Conservation (phyloP, 2,329 filamentous ascomycete species). For the Lecanicillium sp. region DNA sequence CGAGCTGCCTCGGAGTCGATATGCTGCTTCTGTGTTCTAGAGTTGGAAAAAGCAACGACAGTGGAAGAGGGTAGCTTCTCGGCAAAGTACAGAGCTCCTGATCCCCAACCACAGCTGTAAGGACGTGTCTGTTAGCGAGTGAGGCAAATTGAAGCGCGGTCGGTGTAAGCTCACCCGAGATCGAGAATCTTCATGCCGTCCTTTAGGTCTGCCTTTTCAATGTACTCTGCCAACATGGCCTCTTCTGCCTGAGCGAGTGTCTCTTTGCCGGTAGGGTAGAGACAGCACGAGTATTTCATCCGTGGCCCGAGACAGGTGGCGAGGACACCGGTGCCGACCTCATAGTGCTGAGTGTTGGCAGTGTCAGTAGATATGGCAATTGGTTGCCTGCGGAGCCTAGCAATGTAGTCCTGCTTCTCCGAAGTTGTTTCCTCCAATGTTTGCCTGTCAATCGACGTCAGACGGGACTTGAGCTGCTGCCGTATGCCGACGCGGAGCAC, state of each 20-base stretch:
- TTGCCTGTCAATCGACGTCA: constrained; percentile 43
- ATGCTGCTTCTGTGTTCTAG: constrained; percentile 57
- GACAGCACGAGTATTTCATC: constrained; percentile 65
- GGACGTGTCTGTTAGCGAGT: background rate
- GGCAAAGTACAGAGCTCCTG: constrained; percentile 55
- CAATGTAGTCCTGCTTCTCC: constrained; percentile 56
- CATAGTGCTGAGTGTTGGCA: constrained; percentile 65
- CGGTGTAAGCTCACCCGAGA: constrained; percentile 41
- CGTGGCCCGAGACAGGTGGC: constrained; percentile 53
- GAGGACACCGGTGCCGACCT: constrained; percentile 59
- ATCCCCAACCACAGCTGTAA: constrained; percentile 60
- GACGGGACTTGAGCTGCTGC: constrained; percentile 53
- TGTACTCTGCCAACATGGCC: constrained; percentile 56
- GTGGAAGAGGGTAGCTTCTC: constrained; percentile 52
- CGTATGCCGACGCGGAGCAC: constrained; percentile 59
- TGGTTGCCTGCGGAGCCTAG: constrained; percentile 47
- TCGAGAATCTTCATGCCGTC: constrained; percentile 56
- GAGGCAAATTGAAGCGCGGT: background rate
- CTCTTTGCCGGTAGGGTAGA: constrained; percentile 55
- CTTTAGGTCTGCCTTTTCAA: constrained; percentile 48
- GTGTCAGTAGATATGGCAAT: constrained; percentile 60
- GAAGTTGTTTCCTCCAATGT: constrained; percentile 44
- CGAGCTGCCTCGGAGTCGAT: constrained; percentile 51
- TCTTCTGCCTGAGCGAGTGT: constrained; percentile 59
- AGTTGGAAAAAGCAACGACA: constrained; percentile 63